Base-by-base conservation (phyloP, 768 basidiomycete species). In the Suillus variegatus region DNA sequence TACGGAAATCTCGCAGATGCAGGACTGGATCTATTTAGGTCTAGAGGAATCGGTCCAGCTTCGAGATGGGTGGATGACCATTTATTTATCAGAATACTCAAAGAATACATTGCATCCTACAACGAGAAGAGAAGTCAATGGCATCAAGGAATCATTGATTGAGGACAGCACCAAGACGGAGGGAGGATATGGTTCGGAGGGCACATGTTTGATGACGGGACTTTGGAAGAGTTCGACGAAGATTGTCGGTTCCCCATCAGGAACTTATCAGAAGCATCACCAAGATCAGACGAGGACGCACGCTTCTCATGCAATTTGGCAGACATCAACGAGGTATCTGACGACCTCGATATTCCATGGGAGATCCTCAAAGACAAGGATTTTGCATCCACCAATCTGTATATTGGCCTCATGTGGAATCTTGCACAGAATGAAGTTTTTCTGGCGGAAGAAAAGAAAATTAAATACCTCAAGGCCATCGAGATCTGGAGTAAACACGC, bases 51-150 rank as follows among this genome's bases (percentile, higher is more conserved):
- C 0, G 72, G 77, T 0, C 65, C 64, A 0, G 76, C 77, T 0
- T 36, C 76, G 0, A 67, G 66, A 46, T 79, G 75, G 74, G 77
- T 78, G 0, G 78, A 76, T 57, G 70, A 76, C 58, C 73, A 76
- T 40, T 12, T 73, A n/a, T 76, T 73, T 68, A 66, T 74, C 10
- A 36, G 72, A 1, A 69, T 75, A 1, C 66, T 22, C 0, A 32
- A 43, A 1, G 44, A 67, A 22, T 56, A 68, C 54, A 64, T 78
- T 0, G n/a, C 49, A 1, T 49, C 65, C 13, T 78, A 74, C 66
- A 82, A 82, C 60, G 2, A 28, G 4, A 40, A 46, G 5, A 66
- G 73, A 3, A 2, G 28, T 0, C 4, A 54, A 22, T 73, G 71
- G 68, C n/a, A 25, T 5, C 38, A 51, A 4, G n/a, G 6, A 0